Conservation (phyloP, 1,139 yeast genomes). For the Taphrina populina region DNA sequence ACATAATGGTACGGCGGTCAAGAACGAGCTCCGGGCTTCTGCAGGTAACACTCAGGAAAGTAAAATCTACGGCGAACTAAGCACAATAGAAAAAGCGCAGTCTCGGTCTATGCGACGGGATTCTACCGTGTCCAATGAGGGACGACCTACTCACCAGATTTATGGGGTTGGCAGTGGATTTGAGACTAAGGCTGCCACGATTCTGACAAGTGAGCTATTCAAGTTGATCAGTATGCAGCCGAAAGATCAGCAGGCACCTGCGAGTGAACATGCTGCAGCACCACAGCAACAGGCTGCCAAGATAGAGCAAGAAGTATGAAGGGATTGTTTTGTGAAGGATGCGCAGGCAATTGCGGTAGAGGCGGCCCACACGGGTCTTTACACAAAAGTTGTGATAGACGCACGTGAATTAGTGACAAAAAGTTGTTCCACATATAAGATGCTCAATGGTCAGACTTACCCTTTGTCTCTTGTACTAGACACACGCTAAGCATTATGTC, state of each 20-base stretch:
- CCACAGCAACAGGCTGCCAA: no score
- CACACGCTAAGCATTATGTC: neutral
- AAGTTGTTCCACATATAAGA: neutral
- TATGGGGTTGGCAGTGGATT: slow-evolving; percentile 22
- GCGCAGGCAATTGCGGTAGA: no score
- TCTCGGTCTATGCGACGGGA: neutral
- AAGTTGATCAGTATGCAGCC: slow-evolving; percentile 20
- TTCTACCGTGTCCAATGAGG: slow-evolving; percentile 6
- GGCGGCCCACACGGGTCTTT: no score
- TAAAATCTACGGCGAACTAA: neutral
- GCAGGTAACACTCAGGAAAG: neutral
- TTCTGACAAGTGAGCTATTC: slow-evolving; percentile 20
- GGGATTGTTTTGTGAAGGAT: no score
- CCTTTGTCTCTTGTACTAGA: neutral
- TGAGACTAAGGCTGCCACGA: slow-evolving; percentile 15
- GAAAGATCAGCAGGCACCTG: neutral
- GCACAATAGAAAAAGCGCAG: neutral
- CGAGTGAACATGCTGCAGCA: no score
- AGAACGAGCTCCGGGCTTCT: neutral
- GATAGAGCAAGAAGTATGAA: no score
- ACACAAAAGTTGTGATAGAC: no score
- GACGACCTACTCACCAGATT: neutral
- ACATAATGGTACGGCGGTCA: no score
- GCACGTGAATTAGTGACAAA: no score
- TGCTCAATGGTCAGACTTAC: neutral